Conservation (phyloP, 176 grass and related monocot genomes). For the Triticum urartu region DNA sequence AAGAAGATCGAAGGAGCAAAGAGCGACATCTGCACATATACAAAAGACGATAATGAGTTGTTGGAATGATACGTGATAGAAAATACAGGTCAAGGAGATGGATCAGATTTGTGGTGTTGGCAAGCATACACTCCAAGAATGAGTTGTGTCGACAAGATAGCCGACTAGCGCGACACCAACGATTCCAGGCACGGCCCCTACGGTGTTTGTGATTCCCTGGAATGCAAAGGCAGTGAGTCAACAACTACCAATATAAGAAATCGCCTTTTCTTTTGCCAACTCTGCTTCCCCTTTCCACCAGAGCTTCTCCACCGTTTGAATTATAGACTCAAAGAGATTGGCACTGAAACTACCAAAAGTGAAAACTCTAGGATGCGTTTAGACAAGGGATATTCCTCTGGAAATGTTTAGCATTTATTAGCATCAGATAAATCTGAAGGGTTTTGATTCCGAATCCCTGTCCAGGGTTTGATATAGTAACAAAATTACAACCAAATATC, state of each 20-base stretch:
- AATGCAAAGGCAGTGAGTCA: slow-evolving; percentile 23
- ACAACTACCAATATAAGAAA: not conserved
- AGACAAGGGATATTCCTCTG: not conserved
- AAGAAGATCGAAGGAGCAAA: slow-evolving; percentile 96
- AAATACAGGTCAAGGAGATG: not conserved
- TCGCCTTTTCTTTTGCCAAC: not conserved
- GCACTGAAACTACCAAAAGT: not conserved
- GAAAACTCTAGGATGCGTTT: not conserved
- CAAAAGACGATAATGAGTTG: not conserved
- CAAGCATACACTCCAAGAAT: slow-evolving; percentile 96
- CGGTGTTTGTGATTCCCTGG: slow-evolving; percentile 94
- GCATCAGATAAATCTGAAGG: not conserved
- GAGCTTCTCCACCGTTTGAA: not conserved
- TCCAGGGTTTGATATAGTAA: not conserved
- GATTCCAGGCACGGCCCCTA: slow-evolving; percentile 88
- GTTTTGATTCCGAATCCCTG: not conserved
- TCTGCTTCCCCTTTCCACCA: not conserved
- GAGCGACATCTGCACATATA: slow-evolving; percentile 71
- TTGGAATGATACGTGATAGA: not conserved
- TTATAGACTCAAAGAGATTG: not conserved
- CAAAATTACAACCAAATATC: not conserved
- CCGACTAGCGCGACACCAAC: slow-evolving; percentile 77
- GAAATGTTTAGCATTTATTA: not conserved
- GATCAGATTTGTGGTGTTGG: not conserved
- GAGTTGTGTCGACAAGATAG: slow-evolving; percentile 87